phyloP scores from a whole-genome alignment of 208 protist genomes.

The Trypanosoma lewisi region DNA sequence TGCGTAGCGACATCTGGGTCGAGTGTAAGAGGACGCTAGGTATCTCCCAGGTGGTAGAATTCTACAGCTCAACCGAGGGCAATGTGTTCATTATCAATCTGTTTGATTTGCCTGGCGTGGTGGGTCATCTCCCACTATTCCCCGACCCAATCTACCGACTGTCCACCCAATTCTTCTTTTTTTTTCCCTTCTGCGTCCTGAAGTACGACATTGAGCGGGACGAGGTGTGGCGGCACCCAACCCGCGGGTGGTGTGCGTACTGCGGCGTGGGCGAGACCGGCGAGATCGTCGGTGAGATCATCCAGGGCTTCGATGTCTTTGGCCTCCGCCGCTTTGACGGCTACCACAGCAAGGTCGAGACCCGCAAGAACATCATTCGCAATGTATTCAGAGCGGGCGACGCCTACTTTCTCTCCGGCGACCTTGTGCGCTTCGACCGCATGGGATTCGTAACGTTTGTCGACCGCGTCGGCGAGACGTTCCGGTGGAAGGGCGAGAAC shows the following conservation, averaged over 20 bases:
- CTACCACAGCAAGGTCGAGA: constrained; percentile 48
- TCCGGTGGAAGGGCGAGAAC: constrained; percentile 85
- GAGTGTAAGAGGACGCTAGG: constrained; percentile 48
- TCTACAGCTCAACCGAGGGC: constrained; percentile 89
- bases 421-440: constrained; percentile 50
- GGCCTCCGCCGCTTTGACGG: constrained; percentile 65
- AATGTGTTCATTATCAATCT: constrained; percentile 69
- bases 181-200: constrained; percentile 52
- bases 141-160: constrained; percentile 30
- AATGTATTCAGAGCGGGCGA: constrained; percentile 51
- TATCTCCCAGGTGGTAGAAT: constrained; percentile 67
- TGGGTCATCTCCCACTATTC: constrained; percentile 61
- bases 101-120: constrained; percentile 43
- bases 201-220: constrained; percentile 46
- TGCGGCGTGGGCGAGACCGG: constrained; percentile 41
- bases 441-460: constrained; percentile 74
- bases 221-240: constrained; percentile 44
- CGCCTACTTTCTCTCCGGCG: constrained; percentile 67
- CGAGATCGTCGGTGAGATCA: constrained; percentile 50
- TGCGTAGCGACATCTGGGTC: constrained; percentile 85
- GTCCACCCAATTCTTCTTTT: constrained; percentile 33
- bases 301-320: constrained; percentile 61
- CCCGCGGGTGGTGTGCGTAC: constrained; percentile 32
- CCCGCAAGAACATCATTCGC: constrained; percentile 40
- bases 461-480: constrained; percentile 79